Evolutionary conservation across 225 moss, liverwort and hornwort species (phyloP).

Genomic region (Pseudisothecium myosuroides): DNA sequence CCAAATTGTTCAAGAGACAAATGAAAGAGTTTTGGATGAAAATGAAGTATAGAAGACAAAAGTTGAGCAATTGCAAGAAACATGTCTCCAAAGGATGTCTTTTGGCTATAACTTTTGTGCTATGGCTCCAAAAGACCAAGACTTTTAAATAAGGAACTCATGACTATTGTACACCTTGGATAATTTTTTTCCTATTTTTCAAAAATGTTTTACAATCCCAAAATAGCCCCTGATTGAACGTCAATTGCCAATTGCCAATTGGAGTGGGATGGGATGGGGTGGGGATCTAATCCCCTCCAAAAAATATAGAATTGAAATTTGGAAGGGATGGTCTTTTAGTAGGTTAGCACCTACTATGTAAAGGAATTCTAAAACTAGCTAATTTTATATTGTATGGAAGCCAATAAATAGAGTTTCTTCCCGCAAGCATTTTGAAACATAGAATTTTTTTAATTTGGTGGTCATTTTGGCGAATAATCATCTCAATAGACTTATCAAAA

Average conservation of each 20-base stretch:
- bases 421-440: neutral
- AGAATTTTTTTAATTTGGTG: neutral
- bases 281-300: too few species aligned
- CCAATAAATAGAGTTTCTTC: neutral
- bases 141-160: accelerated
- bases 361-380: neutral
- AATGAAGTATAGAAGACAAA: neutral
- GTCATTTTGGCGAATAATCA: neutral
- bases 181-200: neutral
- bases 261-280: too few species aligned
- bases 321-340: neutral
- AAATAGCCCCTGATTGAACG: neutral
- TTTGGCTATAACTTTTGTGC: neutral
- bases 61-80: neutral
- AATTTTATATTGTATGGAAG: too few species aligned
- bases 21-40: neutral
- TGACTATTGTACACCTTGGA: neutral
- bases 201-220: neutral
- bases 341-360: too few species aligned
- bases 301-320: too few species aligned
- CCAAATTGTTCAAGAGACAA: neutral
- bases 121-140: neutral
- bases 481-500: neutral
- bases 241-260: neutral
- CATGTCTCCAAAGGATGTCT: too few species aligned